Evolutionary conservation across 495 filamentous ascomycete genomes (phyloP), one percentile per base, ranked within the genome.

Genomic region (Monascus purpureus): DNA sequence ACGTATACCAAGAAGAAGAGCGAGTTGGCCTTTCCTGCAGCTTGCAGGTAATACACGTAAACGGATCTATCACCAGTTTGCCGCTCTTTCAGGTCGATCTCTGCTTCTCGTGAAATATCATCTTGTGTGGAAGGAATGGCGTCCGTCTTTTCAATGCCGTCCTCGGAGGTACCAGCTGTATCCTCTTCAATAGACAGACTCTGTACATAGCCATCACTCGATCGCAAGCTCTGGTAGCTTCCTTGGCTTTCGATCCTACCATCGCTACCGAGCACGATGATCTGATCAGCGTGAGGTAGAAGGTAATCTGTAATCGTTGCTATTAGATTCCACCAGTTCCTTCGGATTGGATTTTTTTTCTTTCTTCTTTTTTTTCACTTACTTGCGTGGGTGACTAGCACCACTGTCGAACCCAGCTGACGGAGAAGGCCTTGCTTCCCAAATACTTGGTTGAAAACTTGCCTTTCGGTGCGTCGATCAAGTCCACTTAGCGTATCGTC

Each of bases 1-100:
- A 34, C 38, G 4, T 45, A 45, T 8, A 64, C 36, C 8, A 73
- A 39, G 28, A 72, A 54, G 1, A 59, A 19, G 2, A 68, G 13
- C 5, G 70, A 68, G 0, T 40, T 31, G 2, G 61, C 20, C 59
- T 55, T 49, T 0, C 74, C 73, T 15, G 70, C 61, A 5, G 59
- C 61, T 6, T 49, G 45, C 14, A 74, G 46, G 33, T 80, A 81
- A 41, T 76, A 80, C 0, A 53, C 35, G 42, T 79, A 79, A 25
- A 76, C 58, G 1, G 67, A 47, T 0, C 66, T 38, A 36, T 78
- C 72, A 4, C 72, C 72, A 1, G 65, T 61, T 27, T 45, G 43
- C 6, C 59, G 22, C 7, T n/a, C 22, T 7, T 31, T n/a, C 2
- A 13, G 28, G 14, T 16, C 20, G n/a, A 13, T 13, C 15, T 24